Evolutionary conservation across 1,139 yeast genomes (phyloP), one percentile per base, ranked within the genome.

Genomic region (Geotrichum siamense): DNA sequence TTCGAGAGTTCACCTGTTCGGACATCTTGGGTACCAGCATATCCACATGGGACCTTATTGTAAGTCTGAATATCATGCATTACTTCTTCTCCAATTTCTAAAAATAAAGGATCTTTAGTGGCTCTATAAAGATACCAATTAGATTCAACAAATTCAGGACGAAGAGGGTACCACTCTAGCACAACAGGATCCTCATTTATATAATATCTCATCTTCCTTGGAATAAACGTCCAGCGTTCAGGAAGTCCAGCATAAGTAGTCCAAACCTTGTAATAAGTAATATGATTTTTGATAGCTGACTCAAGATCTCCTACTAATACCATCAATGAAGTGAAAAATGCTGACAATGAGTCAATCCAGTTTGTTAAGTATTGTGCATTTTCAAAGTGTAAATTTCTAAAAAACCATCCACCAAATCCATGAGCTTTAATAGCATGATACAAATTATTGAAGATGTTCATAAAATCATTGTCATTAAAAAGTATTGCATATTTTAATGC

Each of bases 131-230:
- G 65, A 56, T 81, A 81, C 61, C 86, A 89, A 0, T 94, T 85
- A 0, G 94, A 82, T 59, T 89, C 97, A 31, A 85, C 72, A 55
- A 87, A 85, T 56, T 89, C 97, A 0, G 97, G 97, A 45, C 97
- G 65, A 43, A 89, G 67, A 1, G 96, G 95, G 57, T 86, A 89
- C 96, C 96, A 87, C 58, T 84, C 95, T 34, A 89, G 65, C 27
- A 52, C 58, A 25, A 68, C 55, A 3, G 57, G 46, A 5, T 48
- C 53, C 37, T 56, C 29, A 16, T 23, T 19, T n/a, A 17, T 15
- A 10, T n/a, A 8, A 17, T 26, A 30, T 25, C 21, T 26, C 22
- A 5, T 17, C 19, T 34, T 26, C 9, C 34, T 16, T 2, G 32
- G 41, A 3, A 55, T 53, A 44, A 71, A 74, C 40, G 72, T 71